These are phyloP conservation scores for Cyanophora paradoxa DNA, from an alignment of 78 protist species.

Conservation along the genomic window DNA sequence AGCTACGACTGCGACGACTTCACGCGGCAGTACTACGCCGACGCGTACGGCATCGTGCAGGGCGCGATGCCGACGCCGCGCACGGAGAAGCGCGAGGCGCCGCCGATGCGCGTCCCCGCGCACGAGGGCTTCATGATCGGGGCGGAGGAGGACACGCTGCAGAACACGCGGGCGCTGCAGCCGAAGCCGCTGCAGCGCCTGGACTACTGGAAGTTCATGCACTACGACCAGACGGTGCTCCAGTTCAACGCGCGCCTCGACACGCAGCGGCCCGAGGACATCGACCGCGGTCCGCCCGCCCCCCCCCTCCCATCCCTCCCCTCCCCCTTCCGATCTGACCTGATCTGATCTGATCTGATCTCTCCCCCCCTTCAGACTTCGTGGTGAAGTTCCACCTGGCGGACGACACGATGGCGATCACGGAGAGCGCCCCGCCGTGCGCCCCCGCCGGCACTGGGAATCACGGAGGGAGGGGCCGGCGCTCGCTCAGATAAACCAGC, in stretches of 20 bases:
- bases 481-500: too few species aligned
- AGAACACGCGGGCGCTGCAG: too few species aligned
- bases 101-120: neutral
- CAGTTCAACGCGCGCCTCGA: slow-evolving; percentile 40
- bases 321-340: too few species aligned
- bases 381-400: slow-evolving; percentile 47
- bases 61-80: neutral
- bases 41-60: slow-evolving; percentile 10
- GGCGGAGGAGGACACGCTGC: too few species aligned
- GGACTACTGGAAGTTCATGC: slow-evolving; percentile 18
- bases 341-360: too few species aligned
- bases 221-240: slow-evolving; percentile 31
- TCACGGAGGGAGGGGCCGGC: too few species aligned
- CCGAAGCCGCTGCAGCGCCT: slow-evolving; percentile 5
- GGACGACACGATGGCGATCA: slow-evolving; percentile 48
- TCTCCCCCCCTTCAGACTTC: too few species aligned
- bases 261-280: slow-evolving; percentile 10
- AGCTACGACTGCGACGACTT: slow-evolving; percentile 32
- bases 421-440: slow-evolving; percentile 28
- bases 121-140: too few species aligned
- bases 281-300: too few species aligned
- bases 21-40: slow-evolving; percentile 25
- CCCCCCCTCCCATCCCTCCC: too few species aligned
- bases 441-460: too few species aligned
- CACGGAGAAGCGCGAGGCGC: neutral